Conservation (phyloP, 2,329 filamentous ascomycete species). For the Penicillium sp. region DNA sequence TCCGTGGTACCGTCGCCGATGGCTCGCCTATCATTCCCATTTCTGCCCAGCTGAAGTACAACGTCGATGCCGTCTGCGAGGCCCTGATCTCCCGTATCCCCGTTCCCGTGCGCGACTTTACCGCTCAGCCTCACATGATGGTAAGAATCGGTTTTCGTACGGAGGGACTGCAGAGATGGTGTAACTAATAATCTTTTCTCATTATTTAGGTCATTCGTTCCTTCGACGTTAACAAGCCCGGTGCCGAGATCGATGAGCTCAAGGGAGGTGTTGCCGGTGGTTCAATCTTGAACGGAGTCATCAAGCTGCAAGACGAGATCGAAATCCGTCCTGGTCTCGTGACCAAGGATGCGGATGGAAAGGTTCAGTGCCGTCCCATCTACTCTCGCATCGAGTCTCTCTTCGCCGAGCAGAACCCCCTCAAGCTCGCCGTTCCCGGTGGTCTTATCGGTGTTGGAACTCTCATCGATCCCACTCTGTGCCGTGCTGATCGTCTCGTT, state of each 20-base stretch:
- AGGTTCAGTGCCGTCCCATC: constrained; percentile 95
- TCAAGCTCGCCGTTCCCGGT: constrained; percentile 96
- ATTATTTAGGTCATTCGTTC: constrained; percentile 74
- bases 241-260: constrained; percentile 96
- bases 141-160: not conserved
- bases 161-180: not conserved
- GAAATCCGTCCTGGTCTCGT: constrained; percentile 99
- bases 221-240: constrained; percentile 99
- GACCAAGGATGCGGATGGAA: constrained; percentile 87
- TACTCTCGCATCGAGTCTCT: constrained; percentile 93
- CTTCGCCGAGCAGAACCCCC: constrained; percentile 96
- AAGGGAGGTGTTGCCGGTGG: constrained; percentile 99
- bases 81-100: constrained; percentile 94
- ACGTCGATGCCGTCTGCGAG: constrained; percentile 98
- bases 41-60: constrained; percentile 97
- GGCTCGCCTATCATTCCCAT: constrained; percentile 96
- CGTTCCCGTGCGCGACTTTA: constrained; percentile 87
- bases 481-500: constrained; percentile 95
- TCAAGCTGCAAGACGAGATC: constrained; percentile 97
- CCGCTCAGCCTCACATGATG: constrained; percentile 93
- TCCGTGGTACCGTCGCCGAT: constrained; percentile 93
- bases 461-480: constrained; percentile 93
- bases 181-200: not conserved
- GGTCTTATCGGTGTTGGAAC: constrained; percentile 96
- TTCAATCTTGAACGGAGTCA: constrained; percentile 90